Evolutionary conservation across 2,329 filamentous ascomycete genomes (phyloP).

Genomic region (Lachnellula occidentalis): DNA sequence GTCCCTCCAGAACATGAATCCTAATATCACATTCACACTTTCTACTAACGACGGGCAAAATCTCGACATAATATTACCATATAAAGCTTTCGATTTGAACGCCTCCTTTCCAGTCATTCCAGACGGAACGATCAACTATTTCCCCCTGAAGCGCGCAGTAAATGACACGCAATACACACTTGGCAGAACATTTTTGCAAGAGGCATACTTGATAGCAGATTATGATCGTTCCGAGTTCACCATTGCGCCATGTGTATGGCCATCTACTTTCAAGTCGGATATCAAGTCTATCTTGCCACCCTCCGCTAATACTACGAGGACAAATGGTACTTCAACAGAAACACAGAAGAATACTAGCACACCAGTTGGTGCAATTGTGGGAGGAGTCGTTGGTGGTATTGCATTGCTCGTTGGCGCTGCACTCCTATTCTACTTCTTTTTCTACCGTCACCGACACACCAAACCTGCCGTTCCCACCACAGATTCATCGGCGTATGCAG

Average conservation of each 20-base stretch:
- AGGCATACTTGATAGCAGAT: slow-evolving; percentile 33
- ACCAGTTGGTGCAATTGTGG: too few species aligned
- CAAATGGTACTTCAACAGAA: too few species aligned
- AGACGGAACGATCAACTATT: slow-evolving; percentile 27
- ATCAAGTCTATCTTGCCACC: slow-evolving; percentile 14
- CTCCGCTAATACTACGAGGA: too few species aligned
- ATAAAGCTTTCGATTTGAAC: slow-evolving; percentile 33
- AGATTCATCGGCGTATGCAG: too few species aligned
- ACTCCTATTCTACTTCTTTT: too few species aligned
- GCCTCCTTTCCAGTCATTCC: slow-evolving; percentile 29
- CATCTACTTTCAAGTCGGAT: background rate
- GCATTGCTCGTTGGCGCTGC: too few species aligned
- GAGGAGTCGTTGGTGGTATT: too few species aligned
- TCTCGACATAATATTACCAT: slow-evolving; percentile 31
- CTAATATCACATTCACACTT: slow-evolving; percentile 31
- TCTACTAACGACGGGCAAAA: slow-evolving; percentile 18
- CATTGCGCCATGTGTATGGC: slow-evolving; percentile 19
- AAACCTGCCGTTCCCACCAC: too few species aligned
- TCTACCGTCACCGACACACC: too few species aligned
- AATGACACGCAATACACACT: slow-evolving; percentile 32
- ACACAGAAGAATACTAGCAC: too few species aligned
- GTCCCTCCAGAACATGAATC: slow-evolving; percentile 22
- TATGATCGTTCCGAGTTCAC: slow-evolving; percentile 34
- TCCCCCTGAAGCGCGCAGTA: slow-evolving; percentile 31
- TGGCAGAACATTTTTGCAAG: slow-evolving; percentile 34